phyloP scores from a whole-genome alignment of 1,284 basidiomycete species.

The Sanghuangporus baumii region DNA sequence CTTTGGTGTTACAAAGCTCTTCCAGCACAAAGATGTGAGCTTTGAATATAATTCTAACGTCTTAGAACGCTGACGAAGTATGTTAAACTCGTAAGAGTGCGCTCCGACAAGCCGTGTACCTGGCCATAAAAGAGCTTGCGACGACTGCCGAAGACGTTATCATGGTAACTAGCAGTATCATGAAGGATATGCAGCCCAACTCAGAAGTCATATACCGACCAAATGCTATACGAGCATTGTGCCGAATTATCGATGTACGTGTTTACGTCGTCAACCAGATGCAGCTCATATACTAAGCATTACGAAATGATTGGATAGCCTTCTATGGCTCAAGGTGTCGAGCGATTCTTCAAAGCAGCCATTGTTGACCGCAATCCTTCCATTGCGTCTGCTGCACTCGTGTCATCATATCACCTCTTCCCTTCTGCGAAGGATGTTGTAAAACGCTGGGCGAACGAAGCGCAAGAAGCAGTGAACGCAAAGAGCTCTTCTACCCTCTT shows the following conservation, averaged over 20 bases:
- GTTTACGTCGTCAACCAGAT: conserved; percentile 8
- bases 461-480: conserved; percentile 91
- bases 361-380: conserved; percentile 97
- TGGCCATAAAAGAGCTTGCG: conserved; percentile 97
- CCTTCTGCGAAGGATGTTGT: conserved; percentile 92
- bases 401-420: conserved; percentile 96
- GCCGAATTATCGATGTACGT: conserved; percentile 94
- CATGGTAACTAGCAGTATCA: conserved; percentile 99
- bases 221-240: conserved; percentile 95
- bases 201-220: conserved; percentile 98
- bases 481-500: conserved; percentile 77
- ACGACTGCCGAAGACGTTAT: conserved; percentile 98
- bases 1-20: conserved; percentile 98
- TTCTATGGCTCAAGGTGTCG: conserved; percentile 96
- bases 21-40: conserved; percentile 98
- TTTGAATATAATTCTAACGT: not conserved
- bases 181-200: conserved; percentile 99
- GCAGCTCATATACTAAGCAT: conserved; percentile 8
- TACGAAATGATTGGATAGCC: conserved; percentile 43
- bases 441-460: conserved; percentile 98
- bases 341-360: conserved; percentile 99
- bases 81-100: conserved; percentile 62
- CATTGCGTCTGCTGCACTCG: conserved; percentile 93
- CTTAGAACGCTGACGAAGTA: not conserved
- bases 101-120: conserved; percentile 95